Evolutionary conservation across 1,284 basidiomycete genomes (phyloP).

Genomic region (Schizophyllum amplum): DNA sequence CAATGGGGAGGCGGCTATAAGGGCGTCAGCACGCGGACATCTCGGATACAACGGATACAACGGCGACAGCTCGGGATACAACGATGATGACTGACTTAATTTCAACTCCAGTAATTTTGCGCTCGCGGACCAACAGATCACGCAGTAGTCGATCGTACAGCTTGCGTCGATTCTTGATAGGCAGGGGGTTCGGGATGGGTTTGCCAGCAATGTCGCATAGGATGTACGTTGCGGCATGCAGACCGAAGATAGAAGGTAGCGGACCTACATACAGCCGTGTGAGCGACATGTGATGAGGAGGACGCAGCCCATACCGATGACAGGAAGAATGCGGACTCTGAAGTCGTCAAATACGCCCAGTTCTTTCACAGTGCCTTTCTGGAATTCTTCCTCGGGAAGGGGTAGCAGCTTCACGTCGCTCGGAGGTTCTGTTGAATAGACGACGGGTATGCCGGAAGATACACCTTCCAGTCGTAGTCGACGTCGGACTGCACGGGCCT

Average conservation of each 20-base stretch:
- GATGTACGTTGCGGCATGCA: conserved; percentile 83
- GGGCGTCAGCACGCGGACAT: background rate
- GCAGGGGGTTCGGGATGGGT: conserved; percentile 73
- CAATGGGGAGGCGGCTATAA: conserved; percentile 63
- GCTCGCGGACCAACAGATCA: conserved; percentile 68
- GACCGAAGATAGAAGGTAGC: conserved; percentile 81
- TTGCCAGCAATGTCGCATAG: conserved; percentile 78
- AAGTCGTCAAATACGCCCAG: conserved; percentile 92
- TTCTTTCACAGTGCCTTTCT: conserved; percentile 87
- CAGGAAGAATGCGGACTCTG: conserved; percentile 83
- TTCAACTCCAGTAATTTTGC: conserved; percentile 46
- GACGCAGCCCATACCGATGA: conserved; percentile 52
- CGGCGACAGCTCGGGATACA: background rate
- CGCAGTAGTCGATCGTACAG: conserved; percentile 77
- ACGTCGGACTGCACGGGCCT: conserved; percentile 74
- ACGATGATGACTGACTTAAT: conserved; percentile 35
- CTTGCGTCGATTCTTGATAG: conserved; percentile 80
- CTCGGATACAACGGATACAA: background rate
- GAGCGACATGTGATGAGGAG: background rate
- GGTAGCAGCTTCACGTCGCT: conserved; percentile 85
- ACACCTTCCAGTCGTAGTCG: conserved; percentile 69
- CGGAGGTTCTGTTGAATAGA: conserved; percentile 93
- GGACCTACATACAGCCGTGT: conserved; percentile 41
- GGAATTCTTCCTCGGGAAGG: conserved; percentile 86
- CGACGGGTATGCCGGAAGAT: conserved; percentile 78